Percentiles rank a stretch among this genome's conserved stretches.
Conservation (phyloP, 164 flowering plant genomes). For the Platanus orientalis region DNA sequence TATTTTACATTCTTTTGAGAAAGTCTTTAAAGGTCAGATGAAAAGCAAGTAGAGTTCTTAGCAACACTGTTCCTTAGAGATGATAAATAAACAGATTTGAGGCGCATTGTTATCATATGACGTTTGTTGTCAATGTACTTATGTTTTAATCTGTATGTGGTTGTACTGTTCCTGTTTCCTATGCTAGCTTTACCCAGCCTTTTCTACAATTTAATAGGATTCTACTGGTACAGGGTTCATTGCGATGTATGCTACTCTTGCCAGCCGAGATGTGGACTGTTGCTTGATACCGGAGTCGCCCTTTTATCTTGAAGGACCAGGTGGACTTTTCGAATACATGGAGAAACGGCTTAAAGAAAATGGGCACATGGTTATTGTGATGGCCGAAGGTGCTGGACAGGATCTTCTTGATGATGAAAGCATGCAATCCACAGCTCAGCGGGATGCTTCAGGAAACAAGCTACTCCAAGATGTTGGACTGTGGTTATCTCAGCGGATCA, state of each 20-base stretch:
- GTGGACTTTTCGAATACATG: constrained; percentile 85
- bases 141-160: not conserved
- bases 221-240: constrained; percentile 72
- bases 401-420: constrained; percentile 60
- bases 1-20: too few relatives aligned
- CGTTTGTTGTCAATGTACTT: too few relatives aligned
- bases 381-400: constrained; percentile 99
- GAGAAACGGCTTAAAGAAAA: constrained; percentile 77
- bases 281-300: constrained; percentile 98
- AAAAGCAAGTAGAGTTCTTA: too few relatives aligned
- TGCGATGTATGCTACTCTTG: constrained; percentile 97
- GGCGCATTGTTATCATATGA: not conserved
- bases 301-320: constrained; percentile 84
- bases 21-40: too few relatives aligned
- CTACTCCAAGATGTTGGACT: constrained; percentile 82
- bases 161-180: not conserved
- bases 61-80: not conserved
- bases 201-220: not conserved
- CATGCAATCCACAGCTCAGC: constrained; percentile 25
- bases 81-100: not conserved
- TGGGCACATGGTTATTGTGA: constrained; percentile 92
- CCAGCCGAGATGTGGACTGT: constrained; percentile 98
- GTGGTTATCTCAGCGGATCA: constrained; percentile 80
- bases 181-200: not conserved
- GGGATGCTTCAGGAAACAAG: constrained; percentile 91